Conservation (phyloP, 208 protist genomes). For the Strigomonas culicis region DNA sequence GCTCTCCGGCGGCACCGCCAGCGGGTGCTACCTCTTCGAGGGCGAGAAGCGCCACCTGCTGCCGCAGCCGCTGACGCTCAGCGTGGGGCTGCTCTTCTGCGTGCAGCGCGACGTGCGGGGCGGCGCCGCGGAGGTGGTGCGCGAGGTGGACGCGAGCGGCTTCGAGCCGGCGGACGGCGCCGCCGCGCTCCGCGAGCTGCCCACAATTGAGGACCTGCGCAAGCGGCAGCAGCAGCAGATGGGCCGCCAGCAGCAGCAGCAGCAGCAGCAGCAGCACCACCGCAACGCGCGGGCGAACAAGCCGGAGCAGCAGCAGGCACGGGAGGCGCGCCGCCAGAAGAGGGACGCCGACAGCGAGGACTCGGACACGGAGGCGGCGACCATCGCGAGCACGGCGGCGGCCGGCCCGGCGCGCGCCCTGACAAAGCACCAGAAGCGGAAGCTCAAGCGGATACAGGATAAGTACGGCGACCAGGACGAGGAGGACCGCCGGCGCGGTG, state of each 20-base stretch:
- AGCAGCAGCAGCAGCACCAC: conserved; percentile 3
- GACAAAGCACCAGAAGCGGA: conserved; percentile 58
- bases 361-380: neutral
- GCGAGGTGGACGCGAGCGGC: neutral
- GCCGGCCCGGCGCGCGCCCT: conserved; percentile 18
- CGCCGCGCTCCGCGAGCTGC: neutral
- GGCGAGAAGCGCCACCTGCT: conserved; percentile 88
- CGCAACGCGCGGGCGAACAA: conserved; percentile 17
- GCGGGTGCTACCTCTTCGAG: conserved; percentile 74
- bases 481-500: conserved; percentile 49
- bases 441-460: conserved; percentile 67
- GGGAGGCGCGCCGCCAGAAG: conserved; percentile 7
- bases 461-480: conserved; percentile 87
- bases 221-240: conserved; percentile 5
- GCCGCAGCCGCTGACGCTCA: conserved; percentile 77
- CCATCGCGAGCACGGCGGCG: neutral
- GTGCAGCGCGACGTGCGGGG: conserved; percentile 24
- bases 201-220: neutral
- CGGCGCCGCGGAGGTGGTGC: conserved; percentile 9
- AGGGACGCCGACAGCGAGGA: neutral
- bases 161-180: conserved; percentile 21
- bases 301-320: neutral
- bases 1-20: conserved; percentile 56
- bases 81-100: conserved; percentile 59
- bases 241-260: neutral